Base-by-base conservation (phyloP, 495 filamentous ascomycete genomes). In the Tuber calosporum region DNA sequence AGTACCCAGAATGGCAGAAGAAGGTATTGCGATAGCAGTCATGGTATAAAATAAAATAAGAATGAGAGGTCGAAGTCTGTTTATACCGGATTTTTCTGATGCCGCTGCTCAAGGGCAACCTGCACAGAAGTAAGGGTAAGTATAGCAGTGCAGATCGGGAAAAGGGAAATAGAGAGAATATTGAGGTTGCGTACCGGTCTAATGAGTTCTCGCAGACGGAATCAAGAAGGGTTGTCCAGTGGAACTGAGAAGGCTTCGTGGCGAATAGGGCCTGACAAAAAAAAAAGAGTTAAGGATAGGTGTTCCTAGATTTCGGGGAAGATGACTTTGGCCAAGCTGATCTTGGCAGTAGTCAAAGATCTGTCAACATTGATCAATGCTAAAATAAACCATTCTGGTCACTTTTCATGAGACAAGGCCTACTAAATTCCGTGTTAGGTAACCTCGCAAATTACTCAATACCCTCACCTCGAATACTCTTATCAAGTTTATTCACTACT, bases 61-160 rank as follows among this genome's bases (percentile, higher is more conserved):
- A 40, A 77, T n/a, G 39, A 30, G 30, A 36, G 42, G 39, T 39
- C 39, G 48, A 22, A 26, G 22, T 68, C 75, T 13, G 68, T 72
- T 81, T 68, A 74, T 74, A 11, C 85, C 83, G 72, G 84, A 82
- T 71, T 66, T 30, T 11, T 62, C n/a, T n/a, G n/a, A n/a, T 34
- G 9, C 30, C 26, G 11, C 26, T 62, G 1, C 53, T 34, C 34
- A 34, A 62, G 26, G 17, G 53, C 34, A 34, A 26, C 26, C 53
- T 62, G 53, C n/a, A 3, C 26, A 34, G 34, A 62, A 62, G 26
- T 5, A 62, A 30, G 34, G 17, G 53, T 62, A 30, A 62, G 53
- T 62, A 62, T 34, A 34, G 13, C 19, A 62, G 53, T 34, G 13
- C 34, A 13, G 53, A 62, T 17, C 26, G 13, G 34, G 34, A 34